phyloP scores from a whole-genome alignment of 768 basidiomycete genomes.

The Phylloporus sp. region DNA sequence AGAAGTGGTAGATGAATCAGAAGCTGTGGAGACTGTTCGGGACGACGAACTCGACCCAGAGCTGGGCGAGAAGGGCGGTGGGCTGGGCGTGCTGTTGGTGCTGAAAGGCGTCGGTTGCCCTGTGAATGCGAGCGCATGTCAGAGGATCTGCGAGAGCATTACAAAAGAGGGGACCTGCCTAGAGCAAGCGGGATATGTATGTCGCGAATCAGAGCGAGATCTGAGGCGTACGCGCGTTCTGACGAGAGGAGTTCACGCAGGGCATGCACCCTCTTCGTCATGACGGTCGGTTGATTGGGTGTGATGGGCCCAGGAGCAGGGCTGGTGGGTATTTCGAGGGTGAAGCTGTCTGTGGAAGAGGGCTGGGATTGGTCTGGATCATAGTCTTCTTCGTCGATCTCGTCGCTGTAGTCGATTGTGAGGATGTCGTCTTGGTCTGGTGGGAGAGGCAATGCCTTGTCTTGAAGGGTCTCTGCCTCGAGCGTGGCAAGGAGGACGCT shows the following conservation, averaged over 20 bases:
- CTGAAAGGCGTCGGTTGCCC: constrained; percentile 41
- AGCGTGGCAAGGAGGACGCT: constrained; percentile 29
- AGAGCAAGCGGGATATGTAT: constrained; percentile 77
- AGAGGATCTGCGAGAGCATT: constrained; percentile 6
- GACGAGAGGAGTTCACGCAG: constrained; percentile 74
- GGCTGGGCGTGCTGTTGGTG: constrained; percentile 23
- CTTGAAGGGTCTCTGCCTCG: constrained; percentile 28
- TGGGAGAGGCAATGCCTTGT: constrained; percentile 30
- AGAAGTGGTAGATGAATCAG: constrained; percentile 50
- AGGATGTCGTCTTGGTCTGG: constrained; percentile 24
- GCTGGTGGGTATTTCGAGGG: constrained; percentile 11
- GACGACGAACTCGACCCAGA: constrained; percentile 37
- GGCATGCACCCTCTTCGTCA: constrained; percentile 74
- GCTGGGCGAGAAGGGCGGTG: constrained; percentile 27
- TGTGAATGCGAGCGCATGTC: constrained; percentile 15
- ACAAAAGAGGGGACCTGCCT: constrained; percentile 43
- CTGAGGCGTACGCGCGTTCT: constrained; percentile 80
- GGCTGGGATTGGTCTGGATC: constrained; percentile 23
- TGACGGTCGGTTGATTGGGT: constrained; percentile 31
- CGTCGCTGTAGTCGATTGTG: constrained; percentile 18
- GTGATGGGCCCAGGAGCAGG: constrained; percentile 11
- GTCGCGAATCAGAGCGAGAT: constrained; percentile 72
- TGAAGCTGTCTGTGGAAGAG: constrained; percentile 26
- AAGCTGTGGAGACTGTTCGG: constrained; percentile 41
- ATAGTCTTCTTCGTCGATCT: constrained; percentile 28